phyloP scores from a whole-genome alignment of 2,329 filamentous ascomycete genomes.

The Massarina eburnea region DNA sequence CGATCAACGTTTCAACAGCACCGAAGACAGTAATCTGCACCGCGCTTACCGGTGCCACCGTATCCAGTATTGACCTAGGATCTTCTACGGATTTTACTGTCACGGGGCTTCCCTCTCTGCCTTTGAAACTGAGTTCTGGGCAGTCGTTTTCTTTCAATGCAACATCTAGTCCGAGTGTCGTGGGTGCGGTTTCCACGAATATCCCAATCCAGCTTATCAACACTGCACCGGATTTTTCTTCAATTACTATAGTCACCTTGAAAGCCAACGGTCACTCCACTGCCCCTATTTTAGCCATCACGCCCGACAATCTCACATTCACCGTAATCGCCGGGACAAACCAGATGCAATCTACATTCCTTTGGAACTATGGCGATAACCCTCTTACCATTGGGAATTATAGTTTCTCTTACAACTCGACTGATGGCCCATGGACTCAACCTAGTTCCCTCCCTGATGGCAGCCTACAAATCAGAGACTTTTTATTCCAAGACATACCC shows the following conservation, averaged over 20 bases:
- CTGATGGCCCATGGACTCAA: conserved; percentile 50
- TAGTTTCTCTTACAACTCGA: conserved; percentile 47
- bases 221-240: conserved; percentile 49
- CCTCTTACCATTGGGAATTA: conserved; percentile 50
- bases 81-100: conserved; percentile 44
- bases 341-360: conserved; percentile 47
- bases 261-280: conserved; percentile 54
- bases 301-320: conserved; percentile 54
- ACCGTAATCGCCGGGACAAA: conserved; percentile 49
- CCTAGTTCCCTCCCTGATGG: conserved; percentile 40
- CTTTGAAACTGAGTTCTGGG: conserved; percentile 40
- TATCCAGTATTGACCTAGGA: conserved; percentile 46
- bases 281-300: conserved; percentile 50
- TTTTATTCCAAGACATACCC: conserved; percentile 54
- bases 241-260: conserved; percentile 50
- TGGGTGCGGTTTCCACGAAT: conserved; percentile 54
- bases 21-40: conserved; percentile 50
- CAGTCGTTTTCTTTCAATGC: conserved; percentile 48
- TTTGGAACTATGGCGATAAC: conserved; percentile 55
- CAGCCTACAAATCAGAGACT: conserved; percentile 48
- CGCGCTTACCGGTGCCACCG: conserved; percentile 48
- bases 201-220: conserved; percentile 55
- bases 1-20: conserved; percentile 43
- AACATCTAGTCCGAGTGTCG: conserved; percentile 48
- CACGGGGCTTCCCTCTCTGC: conserved; percentile 32